Evolutionary conservation across 108 stramenopile species (phyloP), one percentile per base, ranked within the genome.

Genomic region (Schizochytrium sp.): DNA sequence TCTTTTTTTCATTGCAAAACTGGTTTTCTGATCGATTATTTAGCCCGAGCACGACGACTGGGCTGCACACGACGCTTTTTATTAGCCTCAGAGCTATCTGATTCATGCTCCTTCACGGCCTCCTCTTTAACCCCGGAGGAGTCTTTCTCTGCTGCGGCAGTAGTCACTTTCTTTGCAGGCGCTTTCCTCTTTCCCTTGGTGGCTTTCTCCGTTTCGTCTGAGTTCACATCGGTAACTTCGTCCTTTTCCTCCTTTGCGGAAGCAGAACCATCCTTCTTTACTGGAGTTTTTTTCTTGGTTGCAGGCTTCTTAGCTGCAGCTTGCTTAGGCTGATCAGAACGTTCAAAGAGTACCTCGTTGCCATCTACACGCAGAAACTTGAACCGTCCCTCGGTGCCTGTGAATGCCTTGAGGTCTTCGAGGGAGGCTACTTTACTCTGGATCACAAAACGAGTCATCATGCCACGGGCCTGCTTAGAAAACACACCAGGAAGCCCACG

Each of bases 391-490:
- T 83, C 50, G 10, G 45, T 83, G 5, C 76, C 76, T 5, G 50
- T 40, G 76, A 83, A 83, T 2, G 15, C 76, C 28, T 49, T 40
- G 50, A 83, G 76, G 53, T 83, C 76, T n/a, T 49, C 45, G 12
- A 50, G 38, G 15, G 76, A 47, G 15, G 45, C 4, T 5, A 53
- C 50, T 2, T 83, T 83, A 0, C 50, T n/a, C 47, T 83, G 47
- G 10, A 55, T 55, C 13, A 83, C 76, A 42, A 40, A 83, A 42
- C 76, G 76, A 5, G 53, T n/a, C 76, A 83, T 83, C 76, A 83
- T 83, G 5, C 76, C 76, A 10, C 76, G 47, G 28, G 76, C 76
- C 76, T 83, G 76, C 53, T 83, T 83, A 10, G 76, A 49, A 2
- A 49, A 83, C 15, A 83, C 53, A 28, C 50, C 47, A 83, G 76